Evolutionary conservation across 176 grass and related monocot species (phyloP), one percentile per base, ranked within the genome.

Genomic region (Avena sativa): DNA sequence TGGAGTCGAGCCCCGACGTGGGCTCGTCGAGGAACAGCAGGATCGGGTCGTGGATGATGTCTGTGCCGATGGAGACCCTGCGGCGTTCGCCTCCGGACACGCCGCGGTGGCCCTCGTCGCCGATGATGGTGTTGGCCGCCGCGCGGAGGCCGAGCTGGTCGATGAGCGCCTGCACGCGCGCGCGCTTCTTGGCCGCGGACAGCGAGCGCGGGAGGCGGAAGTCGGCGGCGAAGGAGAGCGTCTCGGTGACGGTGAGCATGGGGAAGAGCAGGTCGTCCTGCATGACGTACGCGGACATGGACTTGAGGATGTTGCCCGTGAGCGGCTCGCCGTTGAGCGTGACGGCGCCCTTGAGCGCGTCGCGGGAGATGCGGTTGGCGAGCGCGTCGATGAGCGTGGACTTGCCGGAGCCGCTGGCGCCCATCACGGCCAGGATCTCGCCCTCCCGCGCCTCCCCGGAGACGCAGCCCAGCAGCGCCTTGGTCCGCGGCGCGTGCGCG

Each of bases 21-120:
- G 96, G 96, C 81, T 98, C 96, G 89, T 98, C 96, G 63, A 98
- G 93, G 85, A 98, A 98, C 12, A 98, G 88, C 12, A 98, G 74
- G 75, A 98, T 93, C 2, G 96, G 96, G 64, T 98, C 92, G 70
- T 98, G 96, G 86, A 98, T 91, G 87, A 98, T 95, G 82, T 98
- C 96, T 0, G 85, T 91, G 70, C 96, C 96, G 59, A 95, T 98
- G 20, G 96, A 98, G 1, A 98, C 95, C 30, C 95, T 78, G 12
- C 95, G 92, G 46, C 95, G 93, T 83, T 98, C 95, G 0, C 96
- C 96, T 0, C 96, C 96, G 26, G 96, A 98, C 19, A 98, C 90
- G 9, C 96, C 96, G 21, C 96, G 96, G 84, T 95, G 96, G 19
- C 92, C 92, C 84, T 98, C 93, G 81, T 98, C 96, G 55, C 96